Evolutionary conservation across 306 rosid genomes (phyloP).

Genomic region (Acacia confusa): DNA sequence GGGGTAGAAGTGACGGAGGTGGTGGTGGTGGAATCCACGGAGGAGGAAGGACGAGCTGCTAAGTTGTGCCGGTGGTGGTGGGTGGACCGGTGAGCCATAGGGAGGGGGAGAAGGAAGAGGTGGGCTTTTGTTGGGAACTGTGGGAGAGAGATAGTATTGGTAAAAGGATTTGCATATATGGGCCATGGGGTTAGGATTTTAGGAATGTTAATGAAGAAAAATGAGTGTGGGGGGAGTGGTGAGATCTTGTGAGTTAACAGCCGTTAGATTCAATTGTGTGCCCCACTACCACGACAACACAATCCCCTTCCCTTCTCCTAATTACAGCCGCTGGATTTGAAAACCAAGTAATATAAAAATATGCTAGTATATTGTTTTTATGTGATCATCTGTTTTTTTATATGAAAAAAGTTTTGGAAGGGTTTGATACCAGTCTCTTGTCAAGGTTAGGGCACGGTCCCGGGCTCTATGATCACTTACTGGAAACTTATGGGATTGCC

Average conservation of each 20-base stretch:
- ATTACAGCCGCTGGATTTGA: too few species aligned
- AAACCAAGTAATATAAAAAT: too few species aligned
- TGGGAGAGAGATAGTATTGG: background rate
- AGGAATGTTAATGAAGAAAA: background rate
- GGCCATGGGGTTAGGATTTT: background rate
- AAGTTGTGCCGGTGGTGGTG: conserved; percentile 53
- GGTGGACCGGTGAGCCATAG: conserved; percentile 53
- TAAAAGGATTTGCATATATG: background rate
- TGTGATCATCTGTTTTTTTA: too few species aligned
- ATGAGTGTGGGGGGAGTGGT: conserved; percentile 37
- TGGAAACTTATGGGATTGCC: too few species aligned
- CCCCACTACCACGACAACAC: conserved; percentile 13
- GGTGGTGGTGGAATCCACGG: conserved; percentile 44
- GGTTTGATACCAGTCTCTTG: too few species aligned
- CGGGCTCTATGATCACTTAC: too few species aligned
- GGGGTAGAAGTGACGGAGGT: conserved; percentile 27
- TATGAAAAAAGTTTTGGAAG: too few species aligned
- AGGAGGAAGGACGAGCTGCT: conserved; percentile 28
- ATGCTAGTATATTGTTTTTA: too few species aligned
- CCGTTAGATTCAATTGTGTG: conserved; percentile 41
- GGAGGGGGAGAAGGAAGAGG: conserved; percentile 10
- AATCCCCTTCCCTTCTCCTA: conserved; percentile 23
- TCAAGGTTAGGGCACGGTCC: too few species aligned
- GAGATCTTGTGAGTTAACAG: conserved; percentile 15
- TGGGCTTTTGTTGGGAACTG: background rate